Evolutionary conservation across 257 asterid genomes (phyloP), one percentile per base, ranked within the genome.

Genomic region (Ilex aquifolium): DNA sequence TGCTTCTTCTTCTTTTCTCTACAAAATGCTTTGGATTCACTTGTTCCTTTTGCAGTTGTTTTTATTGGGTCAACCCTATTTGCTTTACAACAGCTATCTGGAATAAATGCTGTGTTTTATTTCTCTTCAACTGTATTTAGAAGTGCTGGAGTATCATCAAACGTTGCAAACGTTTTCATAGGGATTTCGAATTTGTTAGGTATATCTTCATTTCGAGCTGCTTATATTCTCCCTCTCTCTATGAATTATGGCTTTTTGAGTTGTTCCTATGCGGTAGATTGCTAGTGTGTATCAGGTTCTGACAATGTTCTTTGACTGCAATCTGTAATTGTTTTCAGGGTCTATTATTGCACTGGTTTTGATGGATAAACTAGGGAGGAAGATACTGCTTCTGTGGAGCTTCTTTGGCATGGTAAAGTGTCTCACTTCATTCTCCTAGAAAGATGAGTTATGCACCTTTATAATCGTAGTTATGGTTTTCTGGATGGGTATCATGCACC

Each of bases 41-140:
- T 66, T 62, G 15, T 42, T 83, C 79, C 79, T 85, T 86, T 88
- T 84, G 98, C 98, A 91, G 98, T 88, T 88, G 90, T 91, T 88
- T 88, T 84, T 80, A 86, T 88, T 84, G 96, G 98, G 65, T 83
- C 98, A 83, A 81, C 88, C 82, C 96, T 91, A 74, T 88, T 79
- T 85, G 96, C 96, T 83, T 86, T 91, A 79, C 98, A 91, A 85
- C 98, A 91, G 91, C 96, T 91, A 74, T 91, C 98, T 83, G 98
- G 98, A 84, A 88, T 91, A 88, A 91, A 91, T 66, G 96, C 98
- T 76, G 95, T 91, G 63, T 91, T 91, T 86, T 91, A 88, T 88
- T 91, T 91, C 92, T 91, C 98, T 83, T 86, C 98, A 76, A 91
- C 95, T 77, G 95, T 91, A 82, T 91, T 91, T 83, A 88, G 98